Evolutionary conservation across 805 yeast species (phyloP).

Genomic region (Clavispora asparagi): DNA sequence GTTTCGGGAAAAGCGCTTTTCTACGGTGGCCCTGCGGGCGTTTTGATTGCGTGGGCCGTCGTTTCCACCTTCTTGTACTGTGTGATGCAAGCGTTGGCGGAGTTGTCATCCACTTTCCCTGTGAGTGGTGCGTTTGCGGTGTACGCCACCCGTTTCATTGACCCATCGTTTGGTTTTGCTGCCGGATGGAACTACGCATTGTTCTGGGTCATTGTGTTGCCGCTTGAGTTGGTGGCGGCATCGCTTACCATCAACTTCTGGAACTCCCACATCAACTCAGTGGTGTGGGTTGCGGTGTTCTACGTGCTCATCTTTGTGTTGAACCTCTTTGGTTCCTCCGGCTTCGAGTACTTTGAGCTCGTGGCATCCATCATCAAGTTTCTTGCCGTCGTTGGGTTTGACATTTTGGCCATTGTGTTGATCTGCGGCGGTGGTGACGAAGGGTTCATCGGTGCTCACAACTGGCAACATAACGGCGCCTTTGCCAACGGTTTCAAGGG

Average conservation of each 20-base stretch:
- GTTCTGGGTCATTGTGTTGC: constrained; percentile 41
- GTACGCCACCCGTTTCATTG: constrained; percentile 37
- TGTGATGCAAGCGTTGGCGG: constrained; percentile 40
- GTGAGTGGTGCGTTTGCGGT: constrained; percentile 39
- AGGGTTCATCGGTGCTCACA: constrained; percentile 33
- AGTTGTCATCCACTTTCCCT: constrained; percentile 34
- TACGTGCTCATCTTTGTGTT: constrained; percentile 31
- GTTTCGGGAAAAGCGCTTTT: constrained; percentile 34
- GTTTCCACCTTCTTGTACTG: constrained; percentile 37
- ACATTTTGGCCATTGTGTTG: constrained; percentile 34
- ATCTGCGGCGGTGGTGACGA: constrained; percentile 36
- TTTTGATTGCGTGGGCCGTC: constrained; percentile 36
- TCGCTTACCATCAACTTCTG: constrained; percentile 38
- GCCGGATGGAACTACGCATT: constrained; percentile 41
- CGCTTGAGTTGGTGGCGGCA: constrained; percentile 39
- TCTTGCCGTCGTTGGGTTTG: constrained; percentile 35
- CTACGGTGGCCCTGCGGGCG: constrained; percentile 32
- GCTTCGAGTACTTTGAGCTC: constrained; percentile 37
- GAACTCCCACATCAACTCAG: constrained; percentile 34
- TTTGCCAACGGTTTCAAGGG: constrained; percentile 36
- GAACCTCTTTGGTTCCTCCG: constrained; percentile 30
- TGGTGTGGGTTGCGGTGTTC: constrained; percentile 38
- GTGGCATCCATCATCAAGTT: constrained; percentile 31
- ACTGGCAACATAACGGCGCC: constrained; percentile 35
- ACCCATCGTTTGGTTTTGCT: constrained; percentile 43